Evolutionary conservation across 768 basidiomycete genomes (phyloP), one percentile per base, ranked within the genome.

Genomic region (Suillus spraguei): DNA sequence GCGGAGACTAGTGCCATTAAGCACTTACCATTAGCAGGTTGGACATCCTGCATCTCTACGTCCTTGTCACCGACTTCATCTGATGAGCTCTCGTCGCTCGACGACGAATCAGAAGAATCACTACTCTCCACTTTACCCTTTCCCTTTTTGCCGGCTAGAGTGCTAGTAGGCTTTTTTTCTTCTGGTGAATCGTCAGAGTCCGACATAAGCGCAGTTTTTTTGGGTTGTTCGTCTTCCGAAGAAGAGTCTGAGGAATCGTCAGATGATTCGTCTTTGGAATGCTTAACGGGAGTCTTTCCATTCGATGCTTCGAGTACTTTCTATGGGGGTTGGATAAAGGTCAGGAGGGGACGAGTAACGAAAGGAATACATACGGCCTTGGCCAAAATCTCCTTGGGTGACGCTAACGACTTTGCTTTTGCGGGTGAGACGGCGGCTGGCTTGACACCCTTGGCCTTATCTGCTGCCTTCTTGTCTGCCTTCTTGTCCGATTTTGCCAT

Each of bases 401-500:
- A 78, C 17, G 69, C 66, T n/a, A 76, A 76, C 10, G 69, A 64
- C 58, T 67, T 75, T 70, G 64, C 47, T 44, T 68, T 68, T 61
- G 65, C 54, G 28, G 62, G 35, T 47, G 28, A 50, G 24, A 70
- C 67, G 8, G 67, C 66, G n/a, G 68, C 63, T 68, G 78, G 78
- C 67, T 79, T 78, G 54, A 54, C n/a, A n/a, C 70, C 69, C 66
- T 79, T 80, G 65, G 77, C 69, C 60, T 64, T 68, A 46, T 50
- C 67, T 55, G 65, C 70, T 17, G 68, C 65, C 65, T 73, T 75
- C 62, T 78, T 77, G 69, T 76, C 74, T 24, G 65, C 66, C 65
- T 74, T 79, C 66, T 78, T 81, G 54, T 76, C 75, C 60, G 65
- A 55, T 71, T 81, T 82, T 59, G 77, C 76, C 81, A 83, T 82